phyloP scores from a whole-genome alignment of 768 basidiomycete genomes.

The Pisolithus orientalis region DNA sequence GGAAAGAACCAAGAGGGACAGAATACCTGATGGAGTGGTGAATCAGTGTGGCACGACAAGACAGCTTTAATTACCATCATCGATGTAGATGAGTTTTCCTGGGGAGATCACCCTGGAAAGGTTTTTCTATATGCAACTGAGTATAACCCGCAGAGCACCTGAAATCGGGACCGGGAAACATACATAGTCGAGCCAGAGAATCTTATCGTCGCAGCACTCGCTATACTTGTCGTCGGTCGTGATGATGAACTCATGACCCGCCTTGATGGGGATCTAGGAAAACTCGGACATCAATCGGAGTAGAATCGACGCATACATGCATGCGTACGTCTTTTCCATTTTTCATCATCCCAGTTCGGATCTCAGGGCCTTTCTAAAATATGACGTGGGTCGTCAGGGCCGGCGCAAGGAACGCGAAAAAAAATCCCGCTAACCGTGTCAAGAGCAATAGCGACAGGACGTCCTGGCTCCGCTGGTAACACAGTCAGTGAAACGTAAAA shows the following conservation, averaged over 20 bases:
- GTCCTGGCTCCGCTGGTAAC: conserved; percentile 52
- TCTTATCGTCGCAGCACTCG: conserved; percentile 74
- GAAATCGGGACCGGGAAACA: conserved; percentile 23
- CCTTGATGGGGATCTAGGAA: conserved; percentile 67
- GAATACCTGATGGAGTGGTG: conserved; percentile 44
- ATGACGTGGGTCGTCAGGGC: background rate
- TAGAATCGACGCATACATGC: background rate
- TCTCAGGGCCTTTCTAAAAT: conserved; percentile 94
- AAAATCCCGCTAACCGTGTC: conserved; percentile 68
- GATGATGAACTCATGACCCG: conserved; percentile 92
- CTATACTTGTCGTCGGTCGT: conserved; percentile 79
- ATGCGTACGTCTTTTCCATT: conserved; percentile 76
- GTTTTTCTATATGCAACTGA: conserved; percentile 52
- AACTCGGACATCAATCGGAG: conserved; percentile 1
- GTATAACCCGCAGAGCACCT: background rate
- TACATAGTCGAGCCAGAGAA: conserved; percentile 93
- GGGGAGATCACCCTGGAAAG: conserved; percentile 92
- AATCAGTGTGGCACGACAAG: background rate
- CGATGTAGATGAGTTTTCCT: conserved; percentile 97
- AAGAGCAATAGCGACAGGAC: conserved; percentile 94
- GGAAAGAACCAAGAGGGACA: conserved; percentile 87
- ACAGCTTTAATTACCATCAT: conserved; percentile 61
- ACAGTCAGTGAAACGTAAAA: conserved; percentile 3
- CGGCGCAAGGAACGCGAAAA: conserved; percentile 1
- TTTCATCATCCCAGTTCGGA: conserved; percentile 92